Percentiles rank a stretch among this genome's conserved stretches.
phyloP scores from a whole-genome alignment of 768 basidiomycete genomes.

The Mycena capillaripes region DNA sequence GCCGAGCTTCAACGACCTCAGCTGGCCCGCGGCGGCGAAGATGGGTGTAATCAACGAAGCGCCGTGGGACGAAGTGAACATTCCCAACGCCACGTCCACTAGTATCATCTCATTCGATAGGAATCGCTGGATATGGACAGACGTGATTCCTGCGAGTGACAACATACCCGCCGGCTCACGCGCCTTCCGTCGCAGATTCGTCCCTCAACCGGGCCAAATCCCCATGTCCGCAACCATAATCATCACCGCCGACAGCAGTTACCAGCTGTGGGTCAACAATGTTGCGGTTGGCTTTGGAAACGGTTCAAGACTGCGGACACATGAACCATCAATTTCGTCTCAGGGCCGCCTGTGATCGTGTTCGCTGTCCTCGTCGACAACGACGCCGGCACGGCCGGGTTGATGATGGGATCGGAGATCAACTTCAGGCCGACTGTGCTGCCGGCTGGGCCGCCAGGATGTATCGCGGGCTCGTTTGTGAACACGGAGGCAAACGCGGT shows the following conservation, averaged over 20 bases:
- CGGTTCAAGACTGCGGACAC: conserved; percentile 5
- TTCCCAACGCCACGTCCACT: not conserved
- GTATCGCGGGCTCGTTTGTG: conserved; percentile 12
- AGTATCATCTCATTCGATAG: not conserved
- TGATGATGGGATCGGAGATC: conserved; percentile 17
- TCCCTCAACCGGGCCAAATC: conserved; percentile 10
- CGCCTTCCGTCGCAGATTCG: conserved; percentile 14
- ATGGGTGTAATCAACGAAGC: not conserved
- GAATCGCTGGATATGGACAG: conserved; percentile 15
- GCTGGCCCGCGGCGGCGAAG: not conserved
- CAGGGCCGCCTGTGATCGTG: conserved; percentile 5
- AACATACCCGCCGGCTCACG: conserved; percentile 12
- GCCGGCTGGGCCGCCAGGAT: conserved; percentile 6
- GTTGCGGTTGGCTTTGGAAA: not conserved
- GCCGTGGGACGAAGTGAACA: conserved; percentile 9
- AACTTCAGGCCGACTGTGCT: conserved; percentile 4
- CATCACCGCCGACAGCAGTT: conserved; percentile 8
- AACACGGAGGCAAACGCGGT: not conserved
- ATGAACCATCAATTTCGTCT: conserved; percentile 2
- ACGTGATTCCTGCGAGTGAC: conserved; percentile 10
- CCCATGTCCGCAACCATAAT: conserved; percentile 5
- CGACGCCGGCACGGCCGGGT: conserved; percentile 6
- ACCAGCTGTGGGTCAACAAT: conserved; percentile 11
- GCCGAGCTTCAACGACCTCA: not conserved
- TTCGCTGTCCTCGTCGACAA: conserved; percentile 12